phyloP scores from a whole-genome alignment of 306 rosid genomes.

The Prunus campanulata region DNA sequence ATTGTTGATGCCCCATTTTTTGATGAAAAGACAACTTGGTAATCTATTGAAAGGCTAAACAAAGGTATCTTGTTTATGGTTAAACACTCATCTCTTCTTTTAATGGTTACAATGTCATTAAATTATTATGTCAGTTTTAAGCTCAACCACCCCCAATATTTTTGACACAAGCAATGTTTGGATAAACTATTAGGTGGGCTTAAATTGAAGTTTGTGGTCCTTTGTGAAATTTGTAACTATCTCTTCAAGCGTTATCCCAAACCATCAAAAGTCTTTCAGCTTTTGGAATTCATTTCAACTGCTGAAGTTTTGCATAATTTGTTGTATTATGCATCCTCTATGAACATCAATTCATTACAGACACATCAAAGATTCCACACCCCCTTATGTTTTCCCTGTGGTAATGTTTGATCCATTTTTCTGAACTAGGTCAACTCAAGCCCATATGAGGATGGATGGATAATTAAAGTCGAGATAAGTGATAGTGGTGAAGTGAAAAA shows the following conservation, averaged over 20 bases:
- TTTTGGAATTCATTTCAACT: background rate
- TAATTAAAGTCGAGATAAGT: conserved; percentile 70
- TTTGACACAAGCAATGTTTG: background rate
- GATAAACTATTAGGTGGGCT: background rate
- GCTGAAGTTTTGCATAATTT: background rate
- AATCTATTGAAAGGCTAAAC: background rate
- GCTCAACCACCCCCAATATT: background rate
- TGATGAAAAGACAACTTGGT: background rate
- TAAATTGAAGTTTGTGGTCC: background rate
- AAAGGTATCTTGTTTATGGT: background rate
- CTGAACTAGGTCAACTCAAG: conserved; percentile 64
- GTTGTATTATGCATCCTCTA: background rate
- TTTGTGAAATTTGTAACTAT: background rate
- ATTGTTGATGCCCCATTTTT: background rate
- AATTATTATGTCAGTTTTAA: background rate
- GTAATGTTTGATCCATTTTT: conserved; percentile 12
- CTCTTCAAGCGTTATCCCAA: background rate
- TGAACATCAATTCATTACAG: background rate
- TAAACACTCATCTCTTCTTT: background rate
- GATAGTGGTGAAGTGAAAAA: conserved; percentile 55
- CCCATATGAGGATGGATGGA: conserved; percentile 86
- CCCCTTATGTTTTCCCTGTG: background rate
- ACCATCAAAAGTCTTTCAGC: background rate
- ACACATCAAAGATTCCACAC: background rate
- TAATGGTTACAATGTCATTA: background rate